These are phyloP conservation scores for Leccinum rimulosum DNA, from an alignment of 768 basidiomycete genomes.

Conservation along the genomic window DNA sequence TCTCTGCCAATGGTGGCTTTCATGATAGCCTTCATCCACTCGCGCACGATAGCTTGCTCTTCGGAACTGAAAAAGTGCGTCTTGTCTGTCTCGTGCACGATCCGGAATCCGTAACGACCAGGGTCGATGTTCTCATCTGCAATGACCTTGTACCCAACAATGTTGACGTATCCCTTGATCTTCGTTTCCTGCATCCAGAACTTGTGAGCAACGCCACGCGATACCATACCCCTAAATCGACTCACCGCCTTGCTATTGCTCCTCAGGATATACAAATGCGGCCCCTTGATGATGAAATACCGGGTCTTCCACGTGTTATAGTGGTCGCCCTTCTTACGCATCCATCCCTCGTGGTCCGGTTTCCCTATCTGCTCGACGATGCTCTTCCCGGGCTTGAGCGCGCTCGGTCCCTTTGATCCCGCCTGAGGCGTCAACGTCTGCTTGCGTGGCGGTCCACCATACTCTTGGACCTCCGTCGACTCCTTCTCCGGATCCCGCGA, in stretches of 20 bases:
- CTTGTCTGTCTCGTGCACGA: conserved; percentile 86
- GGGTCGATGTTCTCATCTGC: conserved; percentile 91
- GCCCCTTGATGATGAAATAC: conserved; percentile 91
- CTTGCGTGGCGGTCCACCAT: conserved; percentile 53
- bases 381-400: conserved; percentile 60
- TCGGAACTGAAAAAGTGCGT: conserved; percentile 91
- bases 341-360: conserved; percentile 89
- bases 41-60: conserved; percentile 80
- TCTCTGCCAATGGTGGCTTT: conserved; percentile 96
- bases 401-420: conserved; percentile 29
- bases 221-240: neutral
- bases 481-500: conserved; percentile 20
- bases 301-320: conserved; percentile 92
- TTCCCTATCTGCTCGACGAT: conserved; percentile 89
- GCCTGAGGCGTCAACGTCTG: conserved; percentile 39
- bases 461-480: conserved; percentile 29
- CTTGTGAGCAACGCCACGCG: neutral
- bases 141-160: conserved; percentile 88
- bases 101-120: conserved; percentile 92
- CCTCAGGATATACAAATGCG: conserved; percentile 84
- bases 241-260: conserved; percentile 56
- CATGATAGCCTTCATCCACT: conserved; percentile 99
- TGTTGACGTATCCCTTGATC: conserved; percentile 95
- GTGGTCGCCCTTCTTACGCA: conserved; percentile 92
- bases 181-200: conserved; percentile 67